Percentiles rank a stretch among this genome's conserved stretches.
Conservation (phyloP, 345 rosid species). For the Populus simonii region DNA sequence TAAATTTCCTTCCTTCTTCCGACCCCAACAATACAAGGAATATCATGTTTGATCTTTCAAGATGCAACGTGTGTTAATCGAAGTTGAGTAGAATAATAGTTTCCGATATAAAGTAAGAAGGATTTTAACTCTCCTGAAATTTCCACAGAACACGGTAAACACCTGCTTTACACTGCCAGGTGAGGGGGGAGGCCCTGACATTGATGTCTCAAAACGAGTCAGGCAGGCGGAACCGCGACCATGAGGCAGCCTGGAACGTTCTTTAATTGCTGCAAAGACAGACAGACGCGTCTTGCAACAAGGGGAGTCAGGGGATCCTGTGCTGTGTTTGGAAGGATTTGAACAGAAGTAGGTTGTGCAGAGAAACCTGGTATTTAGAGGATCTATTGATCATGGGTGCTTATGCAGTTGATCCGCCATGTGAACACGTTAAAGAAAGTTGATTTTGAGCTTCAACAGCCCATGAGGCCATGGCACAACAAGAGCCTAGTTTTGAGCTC, state of each 20-base stretch:
- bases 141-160: too few relatives aligned
- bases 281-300: background rate
- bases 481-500: too few relatives aligned
- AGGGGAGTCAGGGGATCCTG: constrained; percentile 4
- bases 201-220: background rate
- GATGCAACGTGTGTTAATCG: background rate
- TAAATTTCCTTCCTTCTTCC: background rate
- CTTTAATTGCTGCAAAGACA: background rate
- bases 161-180: background rate
- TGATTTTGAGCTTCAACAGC: background rate
- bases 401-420: background rate
- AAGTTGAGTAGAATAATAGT: background rate
- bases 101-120: too few relatives aligned
- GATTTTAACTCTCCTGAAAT: too few relatives aligned
- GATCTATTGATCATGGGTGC: too few relatives aligned
- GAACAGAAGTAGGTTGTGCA: background rate
- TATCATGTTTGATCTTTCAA: constrained; percentile 15
- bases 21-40: constrained; percentile 14
- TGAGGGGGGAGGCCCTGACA: background rate
- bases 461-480: too few relatives aligned
- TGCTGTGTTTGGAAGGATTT: background rate
- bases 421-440: too few relatives aligned
- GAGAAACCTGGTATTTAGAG: constrained; percentile 9
- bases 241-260: background rate
- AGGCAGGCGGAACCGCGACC: constrained; percentile 5